A percentile compares a stretch with the other conserved stretches of the same genome.
Conservation (phyloP, 2,329 filamentous ascomycete species). For the Diaporthe sp. region DNA sequence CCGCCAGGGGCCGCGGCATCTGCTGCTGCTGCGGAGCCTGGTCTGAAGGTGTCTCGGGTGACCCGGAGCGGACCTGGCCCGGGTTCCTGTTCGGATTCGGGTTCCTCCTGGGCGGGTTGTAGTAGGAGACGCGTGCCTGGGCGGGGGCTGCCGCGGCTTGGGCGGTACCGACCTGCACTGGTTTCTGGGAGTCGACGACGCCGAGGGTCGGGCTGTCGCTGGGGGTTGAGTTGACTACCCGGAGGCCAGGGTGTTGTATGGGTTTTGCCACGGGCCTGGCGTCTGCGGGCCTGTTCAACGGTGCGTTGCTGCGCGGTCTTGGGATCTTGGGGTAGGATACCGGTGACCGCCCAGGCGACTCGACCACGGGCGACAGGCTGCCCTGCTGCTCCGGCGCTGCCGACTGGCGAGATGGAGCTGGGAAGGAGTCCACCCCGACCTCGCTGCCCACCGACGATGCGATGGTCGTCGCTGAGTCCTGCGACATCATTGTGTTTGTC, state of each 20-base stretch:
- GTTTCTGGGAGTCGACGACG: constrained; percentile 43
- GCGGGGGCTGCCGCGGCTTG: constrained; percentile 45
- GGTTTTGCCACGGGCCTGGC: neutral
- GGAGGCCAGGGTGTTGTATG: constrained; percentile 1
- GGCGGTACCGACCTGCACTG: constrained; percentile 39
- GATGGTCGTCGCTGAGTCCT: constrained; percentile 56
- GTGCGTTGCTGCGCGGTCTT: constrained; percentile 31
- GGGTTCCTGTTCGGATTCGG: constrained; percentile 39
- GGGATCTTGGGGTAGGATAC: constrained; percentile 48
- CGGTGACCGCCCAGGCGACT: constrained; percentile 58
- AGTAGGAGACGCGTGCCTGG: constrained; percentile 24
- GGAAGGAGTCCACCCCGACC: constrained; percentile 34
- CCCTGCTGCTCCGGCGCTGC: constrained; percentile 41
- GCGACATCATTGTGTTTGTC: constrained; percentile 45
- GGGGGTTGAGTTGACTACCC: constrained; percentile 20
- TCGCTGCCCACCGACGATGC: constrained; percentile 45
- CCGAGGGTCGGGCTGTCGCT: constrained; percentile 57
- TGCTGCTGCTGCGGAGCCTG: constrained; percentile 26
- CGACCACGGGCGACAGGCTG: constrained; percentile 63
- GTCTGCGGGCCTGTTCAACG: neutral
- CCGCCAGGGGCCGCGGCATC: constrained; percentile 5
- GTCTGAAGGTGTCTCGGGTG: constrained; percentile 30
- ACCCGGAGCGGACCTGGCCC: constrained; percentile 38
- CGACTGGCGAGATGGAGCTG: constrained; percentile 17
- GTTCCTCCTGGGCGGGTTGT: constrained; percentile 26